Evolutionary conservation across 1,284 basidiomycete genomes (phyloP).

Genomic region (Ceratobasidium papillatum): DNA sequence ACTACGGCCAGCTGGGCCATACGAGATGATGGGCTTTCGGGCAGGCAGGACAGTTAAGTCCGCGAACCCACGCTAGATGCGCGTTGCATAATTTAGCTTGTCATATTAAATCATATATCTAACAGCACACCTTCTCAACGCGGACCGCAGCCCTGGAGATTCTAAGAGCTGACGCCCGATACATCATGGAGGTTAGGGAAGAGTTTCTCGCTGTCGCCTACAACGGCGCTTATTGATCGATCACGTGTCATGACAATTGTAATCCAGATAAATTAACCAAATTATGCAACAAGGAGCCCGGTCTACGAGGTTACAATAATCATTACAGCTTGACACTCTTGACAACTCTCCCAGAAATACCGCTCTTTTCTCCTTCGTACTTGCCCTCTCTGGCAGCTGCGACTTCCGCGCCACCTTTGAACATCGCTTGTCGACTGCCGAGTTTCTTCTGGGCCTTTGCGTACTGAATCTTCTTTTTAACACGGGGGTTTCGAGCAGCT

Average conservation of each 20-base stretch:
- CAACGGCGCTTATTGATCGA: conserved; percentile 3
- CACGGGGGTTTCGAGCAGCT: conserved; percentile 87
- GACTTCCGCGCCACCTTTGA: conserved; percentile 78
- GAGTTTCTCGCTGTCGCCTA: conserved; percentile 22
- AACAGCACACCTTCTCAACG: conserved; percentile 21
- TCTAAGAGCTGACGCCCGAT: conserved; percentile 28
- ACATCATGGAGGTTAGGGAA: conserved; percentile 26
- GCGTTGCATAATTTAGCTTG: not conserved
- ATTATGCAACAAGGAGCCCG: not conserved
- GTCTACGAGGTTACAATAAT: not conserved
- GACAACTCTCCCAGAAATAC: conserved; percentile 82
- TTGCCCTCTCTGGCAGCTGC: conserved; percentile 50
- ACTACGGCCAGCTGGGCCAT: conserved; percentile 86
- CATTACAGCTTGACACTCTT: conserved; percentile 75
- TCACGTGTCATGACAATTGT: conserved; percentile 24
- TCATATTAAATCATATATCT: not conserved
- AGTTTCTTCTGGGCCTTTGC: conserved; percentile 94
- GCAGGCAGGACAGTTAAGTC: conserved; percentile 44
- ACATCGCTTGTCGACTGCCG: conserved; percentile 85
- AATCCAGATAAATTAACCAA: conserved; percentile 13
- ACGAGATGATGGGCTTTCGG: conserved; percentile 70
- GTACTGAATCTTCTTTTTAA: conserved; percentile 92
- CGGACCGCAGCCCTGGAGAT: conserved; percentile 29
- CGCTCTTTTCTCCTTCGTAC: conserved; percentile 65
- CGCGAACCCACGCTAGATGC: conserved; percentile 31